A percentile compares a stretch with the other conserved stretches of the same genome.
These are phyloP conservation scores for Halophytophthora batemanensis DNA, from an alignment of 352 stramenopile species.

Conservation along the genomic window DNA sequence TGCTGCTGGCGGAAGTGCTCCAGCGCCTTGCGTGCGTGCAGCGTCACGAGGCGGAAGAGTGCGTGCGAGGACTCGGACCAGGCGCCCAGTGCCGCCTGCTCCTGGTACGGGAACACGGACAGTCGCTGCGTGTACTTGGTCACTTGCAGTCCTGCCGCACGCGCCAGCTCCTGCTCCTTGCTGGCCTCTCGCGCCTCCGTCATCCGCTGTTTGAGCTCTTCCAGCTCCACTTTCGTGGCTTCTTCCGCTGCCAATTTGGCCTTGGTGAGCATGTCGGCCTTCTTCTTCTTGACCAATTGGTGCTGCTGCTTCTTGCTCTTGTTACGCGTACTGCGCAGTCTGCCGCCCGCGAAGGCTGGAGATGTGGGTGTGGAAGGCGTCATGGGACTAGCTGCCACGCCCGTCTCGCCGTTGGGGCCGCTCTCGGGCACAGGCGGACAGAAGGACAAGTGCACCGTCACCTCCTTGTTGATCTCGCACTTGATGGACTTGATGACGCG, in stretches of 20 bases:
- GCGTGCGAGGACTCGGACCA: constrained; percentile 83
- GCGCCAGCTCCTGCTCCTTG: constrained; percentile 79
- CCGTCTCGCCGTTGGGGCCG: constrained; percentile 74
- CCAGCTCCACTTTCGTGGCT: constrained; percentile 86
- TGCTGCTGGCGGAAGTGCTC: constrained; percentile 84
- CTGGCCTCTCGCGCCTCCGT: constrained; percentile 70
- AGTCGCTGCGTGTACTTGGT: constrained; percentile 87
- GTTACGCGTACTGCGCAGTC: constrained; percentile 72
- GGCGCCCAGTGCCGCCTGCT: constrained; percentile 66
- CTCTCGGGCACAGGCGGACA: constrained; percentile 76
- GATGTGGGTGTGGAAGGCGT: constrained; percentile 83
- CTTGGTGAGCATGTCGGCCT: constrained; percentile 85
- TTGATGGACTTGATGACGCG: constrained; percentile 84
- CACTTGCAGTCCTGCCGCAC: constrained; percentile 66
- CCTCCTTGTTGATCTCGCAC: constrained; percentile 86
- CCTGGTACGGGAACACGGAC: constrained; percentile 78
- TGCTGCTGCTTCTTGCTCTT: constrained; percentile 85
- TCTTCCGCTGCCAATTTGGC: constrained; percentile 83
- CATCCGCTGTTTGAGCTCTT: constrained; percentile 83
- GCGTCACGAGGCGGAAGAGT: constrained; percentile 72
- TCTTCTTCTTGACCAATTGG: constrained; percentile 86
- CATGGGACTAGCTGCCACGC: constrained; percentile 82
- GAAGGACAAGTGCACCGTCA: constrained; percentile 81
- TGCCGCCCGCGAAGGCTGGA: constrained; percentile 62
- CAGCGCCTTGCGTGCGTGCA: constrained; percentile 75